Conservation (phyloP, 2,329 filamentous ascomycete species). For the Ophiognomonia clavigignenti-juglandacearum region DNA sequence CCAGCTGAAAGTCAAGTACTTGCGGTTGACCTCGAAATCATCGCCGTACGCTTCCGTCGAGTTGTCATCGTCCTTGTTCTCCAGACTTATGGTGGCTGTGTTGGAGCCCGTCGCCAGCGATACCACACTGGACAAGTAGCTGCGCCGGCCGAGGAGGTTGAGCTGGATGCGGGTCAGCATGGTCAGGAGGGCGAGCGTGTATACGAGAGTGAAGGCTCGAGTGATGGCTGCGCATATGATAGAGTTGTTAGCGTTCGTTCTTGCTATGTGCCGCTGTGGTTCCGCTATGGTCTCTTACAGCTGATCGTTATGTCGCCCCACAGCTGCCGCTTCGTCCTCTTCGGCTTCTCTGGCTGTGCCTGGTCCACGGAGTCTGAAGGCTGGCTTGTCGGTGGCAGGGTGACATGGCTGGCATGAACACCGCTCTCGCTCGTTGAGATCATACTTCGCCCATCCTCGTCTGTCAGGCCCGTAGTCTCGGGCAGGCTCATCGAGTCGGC, state of each 20-base stretch:
- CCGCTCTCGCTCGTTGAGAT: conserved; percentile 76
- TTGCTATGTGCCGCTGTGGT: background rate
- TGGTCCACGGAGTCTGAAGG: conserved; percentile 23
- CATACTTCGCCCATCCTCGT: conserved; percentile 78
- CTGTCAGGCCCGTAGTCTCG: conserved; percentile 64
- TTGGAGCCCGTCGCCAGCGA: conserved; percentile 74
- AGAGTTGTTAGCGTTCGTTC: conserved; percentile 14
- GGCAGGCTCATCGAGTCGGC: conserved; percentile 56
- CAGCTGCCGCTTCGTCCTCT: conserved; percentile 82
- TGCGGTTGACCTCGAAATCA: conserved; percentile 93
- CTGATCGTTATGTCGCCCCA: conserved; percentile 98
- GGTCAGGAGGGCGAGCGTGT: conserved; percentile 82
- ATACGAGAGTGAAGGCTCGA: conserved; percentile 84
- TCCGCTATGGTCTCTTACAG: conserved; percentile 51
- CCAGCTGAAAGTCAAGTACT: conserved; percentile 96
- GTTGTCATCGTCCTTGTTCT: conserved; percentile 90
- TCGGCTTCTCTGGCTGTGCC: conserved; percentile 43
- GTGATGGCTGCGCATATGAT: conserved; percentile 73
- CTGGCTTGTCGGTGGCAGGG: conserved; percentile 47
- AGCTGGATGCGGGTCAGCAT: conserved; percentile 93
- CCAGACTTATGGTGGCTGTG: conserved; percentile 76
- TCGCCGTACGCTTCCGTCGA: conserved; percentile 78
- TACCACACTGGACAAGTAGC: conserved; percentile 93
- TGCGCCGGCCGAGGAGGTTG: conserved; percentile 90
- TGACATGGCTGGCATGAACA: conserved; percentile 74